A percentile compares a stretch with the other conserved stretches of the same genome.
These are phyloP conservation scores for Trichoderma koningiopsis DNA, from an alignment of 2,329 filamentous ascomycete species.

Conservation along the genomic window DNA sequence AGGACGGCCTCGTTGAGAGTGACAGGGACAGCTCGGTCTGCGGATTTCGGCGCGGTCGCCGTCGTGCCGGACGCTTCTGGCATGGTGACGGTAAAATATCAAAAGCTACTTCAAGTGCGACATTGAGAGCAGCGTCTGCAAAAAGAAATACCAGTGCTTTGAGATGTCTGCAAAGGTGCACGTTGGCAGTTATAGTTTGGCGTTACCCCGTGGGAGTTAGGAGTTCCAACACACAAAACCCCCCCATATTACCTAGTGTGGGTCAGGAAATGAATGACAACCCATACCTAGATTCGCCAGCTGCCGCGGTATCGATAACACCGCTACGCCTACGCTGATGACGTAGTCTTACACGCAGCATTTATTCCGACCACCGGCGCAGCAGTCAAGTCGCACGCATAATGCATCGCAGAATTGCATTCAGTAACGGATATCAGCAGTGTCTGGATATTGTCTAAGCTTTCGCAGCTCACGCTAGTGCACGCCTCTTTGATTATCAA, in stretches of 20 bases:
- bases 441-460: not conserved
- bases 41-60: conserved; percentile 29
- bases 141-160: not conserved
- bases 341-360: not conserved
- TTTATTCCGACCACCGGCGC: not conserved
- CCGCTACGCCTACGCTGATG: conserved; percentile 7
- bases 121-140: conserved; percentile 2
- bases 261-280: conserved; percentile 22
- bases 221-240: not conserved
- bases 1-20: conserved; percentile 91
- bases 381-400: not conserved
- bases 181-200: not conserved
- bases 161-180: not conserved
- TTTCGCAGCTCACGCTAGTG: not conserved
- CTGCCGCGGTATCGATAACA: conserved; percentile 19
- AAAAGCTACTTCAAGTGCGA: conserved; percentile 7
- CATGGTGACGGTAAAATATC: conserved; percentile 17
- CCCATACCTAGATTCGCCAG: not conserved
- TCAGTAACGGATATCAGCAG: not conserved
- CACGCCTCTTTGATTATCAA: not conserved
- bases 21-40: conserved; percentile 64
- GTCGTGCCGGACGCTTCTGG: conserved; percentile 25
- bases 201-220: conserved; percentile 12
- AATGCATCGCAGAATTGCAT: not conserved
- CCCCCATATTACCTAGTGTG: conserved; percentile 15